Conservation (phyloP, 2,329 filamentous ascomycete species). For the Incumbomyces lentus region DNA sequence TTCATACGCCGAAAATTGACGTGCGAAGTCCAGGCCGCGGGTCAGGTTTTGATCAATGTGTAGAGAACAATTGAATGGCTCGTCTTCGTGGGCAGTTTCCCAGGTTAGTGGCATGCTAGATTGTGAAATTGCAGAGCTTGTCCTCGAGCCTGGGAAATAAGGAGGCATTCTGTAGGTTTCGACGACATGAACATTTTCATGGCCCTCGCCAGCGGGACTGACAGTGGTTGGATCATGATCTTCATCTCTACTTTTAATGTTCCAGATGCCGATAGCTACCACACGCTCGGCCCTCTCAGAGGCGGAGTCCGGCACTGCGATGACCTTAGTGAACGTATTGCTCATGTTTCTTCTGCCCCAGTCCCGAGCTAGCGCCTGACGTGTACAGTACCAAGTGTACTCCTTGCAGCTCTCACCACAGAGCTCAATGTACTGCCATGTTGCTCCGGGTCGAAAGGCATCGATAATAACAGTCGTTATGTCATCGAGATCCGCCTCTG, state of each 20-base stretch:
- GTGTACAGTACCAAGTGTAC: slow-evolving; percentile 3
- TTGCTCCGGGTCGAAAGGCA: background rate
- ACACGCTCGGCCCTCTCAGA: background rate
- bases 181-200: no score
- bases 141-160: no score
- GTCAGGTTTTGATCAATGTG: slow-evolving; percentile 8
- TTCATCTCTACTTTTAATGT: background rate
- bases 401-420: background rate
- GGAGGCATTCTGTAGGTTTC: background rate
- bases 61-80: background rate
- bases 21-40: background rate
- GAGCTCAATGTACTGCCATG: background rate
- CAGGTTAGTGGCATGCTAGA: no score
- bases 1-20: background rate
- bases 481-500: slow-evolving; percentile 1
- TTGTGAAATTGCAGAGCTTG: no score
- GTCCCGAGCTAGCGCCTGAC: background rate
- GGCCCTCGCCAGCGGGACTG: background rate
- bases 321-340: slow-evolving; percentile 1
- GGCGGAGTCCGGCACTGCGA: background rate
- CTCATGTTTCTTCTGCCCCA: background rate
- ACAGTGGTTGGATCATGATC: background rate
- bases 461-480: slow-evolving; percentile 2
- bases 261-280: background rate
- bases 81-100: background rate